Evolutionary conservation across 768 basidiomycete species (phyloP).

Genomic region (Infundibulicybe gibba): DNA sequence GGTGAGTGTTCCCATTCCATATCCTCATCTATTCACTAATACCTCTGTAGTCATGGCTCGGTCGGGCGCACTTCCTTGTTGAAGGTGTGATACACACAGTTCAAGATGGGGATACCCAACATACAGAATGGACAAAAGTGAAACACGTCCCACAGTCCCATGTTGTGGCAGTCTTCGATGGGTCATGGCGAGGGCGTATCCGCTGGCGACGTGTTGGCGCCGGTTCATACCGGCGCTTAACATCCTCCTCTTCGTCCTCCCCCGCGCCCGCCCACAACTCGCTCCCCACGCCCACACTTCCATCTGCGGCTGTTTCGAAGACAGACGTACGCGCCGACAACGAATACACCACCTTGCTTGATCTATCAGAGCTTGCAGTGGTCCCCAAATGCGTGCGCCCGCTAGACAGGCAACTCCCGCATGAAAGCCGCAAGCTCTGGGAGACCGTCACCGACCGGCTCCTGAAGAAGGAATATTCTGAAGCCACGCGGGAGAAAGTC

Average conservation of each 20-base stretch:
- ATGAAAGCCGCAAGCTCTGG: constrained; percentile 90
- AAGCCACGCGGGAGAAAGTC: constrained; percentile 91
- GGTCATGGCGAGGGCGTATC: constrained; percentile 82
- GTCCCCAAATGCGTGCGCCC: constrained; percentile 87
- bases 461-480: constrained; percentile 80
- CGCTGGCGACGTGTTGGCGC: constrained; percentile 67
- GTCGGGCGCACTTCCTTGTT: constrained; percentile 76
- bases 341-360: constrained; percentile 69
- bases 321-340: constrained; percentile 39
- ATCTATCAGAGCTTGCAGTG: constrained; percentile 64
- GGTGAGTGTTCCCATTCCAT: constrained; percentile 39
- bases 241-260: constrained; percentile 41
- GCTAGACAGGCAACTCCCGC: constrained; percentile 68
- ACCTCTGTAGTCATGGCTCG: constrained; percentile 73
- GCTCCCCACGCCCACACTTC: constrained; percentile 30
- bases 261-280: constrained; percentile 43
- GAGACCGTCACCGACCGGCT: constrained; percentile 73
- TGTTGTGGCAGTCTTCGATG: constrained; percentile 81
- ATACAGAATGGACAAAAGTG: constrained; percentile 76
- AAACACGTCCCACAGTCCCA: constrained; percentile 85
- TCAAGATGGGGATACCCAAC: constrained; percentile 55
- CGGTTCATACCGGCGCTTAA: constrained; percentile 37
- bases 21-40: background rate
- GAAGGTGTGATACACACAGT: constrained; percentile 92
- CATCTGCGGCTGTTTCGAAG: constrained; percentile 38